These are phyloP conservation scores for Peronospora destructor DNA, from an alignment of 352 stramenopile species.

Conservation along the genomic window DNA sequence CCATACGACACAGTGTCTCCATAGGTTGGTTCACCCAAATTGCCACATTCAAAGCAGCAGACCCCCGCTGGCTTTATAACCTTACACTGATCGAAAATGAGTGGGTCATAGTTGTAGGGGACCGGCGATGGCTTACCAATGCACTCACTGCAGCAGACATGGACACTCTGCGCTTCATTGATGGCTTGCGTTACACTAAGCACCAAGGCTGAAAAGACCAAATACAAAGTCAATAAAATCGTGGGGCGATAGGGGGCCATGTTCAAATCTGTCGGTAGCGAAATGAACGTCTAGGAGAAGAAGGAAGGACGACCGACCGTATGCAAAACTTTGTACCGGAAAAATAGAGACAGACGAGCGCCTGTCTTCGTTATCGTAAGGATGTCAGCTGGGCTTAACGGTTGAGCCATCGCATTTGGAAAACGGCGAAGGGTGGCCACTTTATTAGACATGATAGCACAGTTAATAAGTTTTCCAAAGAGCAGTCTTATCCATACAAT, in stretches of 20 bases:
- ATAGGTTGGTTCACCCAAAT: slow-evolving; percentile 29
- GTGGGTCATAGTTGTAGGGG: slow-evolving; percentile 63
- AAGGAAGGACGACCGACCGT: neutral
- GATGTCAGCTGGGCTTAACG: no score
- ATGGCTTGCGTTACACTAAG: slow-evolving; percentile 7
- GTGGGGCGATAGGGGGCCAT: slow-evolving; percentile 2
- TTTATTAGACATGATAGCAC: no score
- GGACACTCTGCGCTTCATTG: slow-evolving; percentile 6
- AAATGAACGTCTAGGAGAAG: neutral
- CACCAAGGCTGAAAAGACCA: slow-evolving; percentile 1
- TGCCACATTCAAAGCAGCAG: slow-evolving; percentile 66
- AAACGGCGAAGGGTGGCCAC: no score
- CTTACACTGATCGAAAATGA: slow-evolving; percentile 47
- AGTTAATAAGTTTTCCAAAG: no score
- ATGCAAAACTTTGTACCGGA: no score
- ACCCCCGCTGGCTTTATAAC: slow-evolving; percentile 35
- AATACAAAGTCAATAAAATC: slow-evolving; percentile 1
- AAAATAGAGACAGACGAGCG: no score
- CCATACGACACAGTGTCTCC: slow-evolving; percentile 27
- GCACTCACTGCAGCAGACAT: slow-evolving; percentile 43
- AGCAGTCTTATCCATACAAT: no score
- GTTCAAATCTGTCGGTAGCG: neutral
- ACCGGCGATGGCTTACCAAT: slow-evolving; percentile 53
- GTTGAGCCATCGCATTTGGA: no score
- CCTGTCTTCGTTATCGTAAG: no score